Conservation (phyloP, 257 asterid species). For the Lycium barbarum region DNA sequence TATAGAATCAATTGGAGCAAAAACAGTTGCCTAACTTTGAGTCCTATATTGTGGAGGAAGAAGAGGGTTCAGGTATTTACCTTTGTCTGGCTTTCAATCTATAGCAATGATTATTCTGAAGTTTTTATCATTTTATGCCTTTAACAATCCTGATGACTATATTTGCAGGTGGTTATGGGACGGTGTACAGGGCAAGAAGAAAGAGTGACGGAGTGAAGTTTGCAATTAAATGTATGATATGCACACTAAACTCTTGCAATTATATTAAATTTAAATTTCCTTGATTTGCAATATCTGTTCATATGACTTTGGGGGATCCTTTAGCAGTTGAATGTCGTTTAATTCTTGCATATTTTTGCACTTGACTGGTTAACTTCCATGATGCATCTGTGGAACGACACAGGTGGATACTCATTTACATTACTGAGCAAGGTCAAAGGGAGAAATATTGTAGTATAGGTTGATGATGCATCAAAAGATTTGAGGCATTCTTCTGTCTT, state of each 20-base stretch:
- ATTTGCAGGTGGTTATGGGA: constrained; percentile 94
- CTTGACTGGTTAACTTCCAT: not conserved
- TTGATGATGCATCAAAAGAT: constrained; percentile 13
- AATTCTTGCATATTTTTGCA: not conserved
- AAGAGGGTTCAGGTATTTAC: constrained; percentile 91
- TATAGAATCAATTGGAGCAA: constrained; percentile 55
- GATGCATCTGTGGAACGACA: not conserved
- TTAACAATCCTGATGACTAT: constrained; percentile 12
- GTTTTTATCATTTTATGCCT: constrained; percentile 7
- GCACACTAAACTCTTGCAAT: not conserved
- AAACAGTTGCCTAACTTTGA: constrained; percentile 69
- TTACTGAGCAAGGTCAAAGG: constrained; percentile 12
- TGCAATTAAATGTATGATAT: constrained; percentile 82
- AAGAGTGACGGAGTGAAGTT: constrained; percentile 75
- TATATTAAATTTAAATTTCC: constrained; percentile 9
- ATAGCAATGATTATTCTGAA: constrained; percentile 21
- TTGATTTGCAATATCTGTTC: not conserved
- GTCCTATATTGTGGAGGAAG: constrained; percentile 72
- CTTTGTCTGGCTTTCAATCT: constrained; percentile 17
- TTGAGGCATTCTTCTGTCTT: constrained; percentile 13
- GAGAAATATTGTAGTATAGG: not conserved
- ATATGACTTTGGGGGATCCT: not conserved
- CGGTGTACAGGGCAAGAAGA: constrained; percentile 89
- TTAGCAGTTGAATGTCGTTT: constrained; percentile 17
- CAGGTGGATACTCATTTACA: not conserved